Evolutionary conservation across 2,329 filamentous ascomycete genomes (phyloP), one percentile per base, ranked within the genome.

Genomic region (Colletotrichum falcatum): DNA sequence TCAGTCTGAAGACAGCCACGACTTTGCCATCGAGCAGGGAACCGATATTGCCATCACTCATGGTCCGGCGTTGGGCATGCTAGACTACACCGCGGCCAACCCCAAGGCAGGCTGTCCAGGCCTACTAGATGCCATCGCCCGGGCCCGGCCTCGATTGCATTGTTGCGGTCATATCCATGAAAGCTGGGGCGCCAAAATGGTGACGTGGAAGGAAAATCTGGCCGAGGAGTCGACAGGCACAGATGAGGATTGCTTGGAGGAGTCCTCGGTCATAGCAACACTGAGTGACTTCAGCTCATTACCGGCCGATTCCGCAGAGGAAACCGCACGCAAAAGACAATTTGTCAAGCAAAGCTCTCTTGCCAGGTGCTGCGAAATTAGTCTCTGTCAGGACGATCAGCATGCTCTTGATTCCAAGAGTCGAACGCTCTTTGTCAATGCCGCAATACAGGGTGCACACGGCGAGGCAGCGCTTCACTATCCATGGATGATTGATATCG

Each of bases 341-440:
- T 33, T 44, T 42, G n/a, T 33, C 23, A 68, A 76, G 9, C 71
- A 73, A 20, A 79, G 72, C 33, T 76, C 75, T 23, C 46, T 73
- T 23, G 80, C 79, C 1, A 30, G 11, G 37, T 59, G 55, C 37
- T 44, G 37, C 37, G 28, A 46, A 9, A 30, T 37, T 1, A 83
- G 79, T 23, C 78, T 82, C 66, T 82, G 78, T 66, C 65, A 65
- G 1, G 71, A 76, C 7, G 74, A 78, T 65, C 51, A 67, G 23
- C 71, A 78, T 54, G 74, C 74, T 1, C 28, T 83, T 1, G 44
- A 74, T 33, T 51, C 30, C 18, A 84, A 83, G 2, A 77, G 78
- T 37, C 81, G 87, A 66, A 89, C 87, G 0, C 75, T 89, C 5
- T 87, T 89, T 73, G 81, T 89, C 12, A 90, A 90, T 75, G 87